phyloP scores from a whole-genome alignment of 768 basidiomycete genomes.

The Clitopilus hobsonii region DNA sequence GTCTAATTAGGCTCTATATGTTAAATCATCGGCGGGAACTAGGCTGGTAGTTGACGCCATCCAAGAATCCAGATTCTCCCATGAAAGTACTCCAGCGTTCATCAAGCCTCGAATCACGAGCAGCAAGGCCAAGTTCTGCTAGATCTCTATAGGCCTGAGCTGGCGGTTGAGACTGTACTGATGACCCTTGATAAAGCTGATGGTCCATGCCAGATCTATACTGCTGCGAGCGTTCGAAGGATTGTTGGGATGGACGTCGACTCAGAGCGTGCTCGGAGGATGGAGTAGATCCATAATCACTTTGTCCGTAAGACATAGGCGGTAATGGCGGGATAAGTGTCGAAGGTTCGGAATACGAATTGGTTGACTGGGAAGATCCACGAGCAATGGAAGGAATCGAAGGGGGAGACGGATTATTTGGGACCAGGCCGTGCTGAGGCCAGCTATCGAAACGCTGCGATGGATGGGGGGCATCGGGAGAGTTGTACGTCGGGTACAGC shows the following conservation, averaged over 20 bases:
- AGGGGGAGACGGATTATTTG: background rate
- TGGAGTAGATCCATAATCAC: background rate
- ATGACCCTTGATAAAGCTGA: background rate
- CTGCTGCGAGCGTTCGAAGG: background rate
- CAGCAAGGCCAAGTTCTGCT: constrained; percentile 56
- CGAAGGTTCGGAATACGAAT: background rate
- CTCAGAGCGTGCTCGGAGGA: background rate
- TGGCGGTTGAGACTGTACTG: constrained; percentile 16
- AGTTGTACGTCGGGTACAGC: background rate
- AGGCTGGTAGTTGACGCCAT: constrained; percentile 18
- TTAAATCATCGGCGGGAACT: background rate
- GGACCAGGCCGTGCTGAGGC: background rate
- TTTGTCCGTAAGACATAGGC: background rate
- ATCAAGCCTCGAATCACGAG: constrained; percentile 49
- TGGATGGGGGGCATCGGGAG: background rate
- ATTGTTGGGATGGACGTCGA: background rate
- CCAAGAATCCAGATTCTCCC: constrained; percentile 45
- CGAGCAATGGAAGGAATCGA: background rate
- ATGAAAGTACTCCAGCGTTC: constrained; percentile 61
- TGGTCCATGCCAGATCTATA: background rate
- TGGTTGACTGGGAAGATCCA: background rate
- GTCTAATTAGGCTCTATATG: background rate
- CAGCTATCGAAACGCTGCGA: background rate
- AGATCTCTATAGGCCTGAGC: constrained; percentile 31
- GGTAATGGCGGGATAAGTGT: background rate